Evolutionary conservation across 2,329 filamentous ascomycete genomes (phyloP).

Genomic region (Ophiostoma sp.): DNA sequence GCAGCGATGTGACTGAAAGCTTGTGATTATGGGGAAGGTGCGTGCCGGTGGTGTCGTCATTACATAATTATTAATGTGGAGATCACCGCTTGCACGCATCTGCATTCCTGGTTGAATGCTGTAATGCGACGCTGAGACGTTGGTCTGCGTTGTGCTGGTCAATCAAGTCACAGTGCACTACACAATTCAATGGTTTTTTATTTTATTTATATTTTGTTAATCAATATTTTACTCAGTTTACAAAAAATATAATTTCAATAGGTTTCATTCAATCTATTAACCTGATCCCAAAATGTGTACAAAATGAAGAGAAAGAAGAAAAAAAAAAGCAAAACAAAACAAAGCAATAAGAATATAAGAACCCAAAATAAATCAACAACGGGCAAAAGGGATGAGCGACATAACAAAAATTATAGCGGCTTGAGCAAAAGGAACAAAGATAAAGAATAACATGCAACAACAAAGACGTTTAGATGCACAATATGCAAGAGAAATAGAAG

Average conservation of each 20-base stretch:
- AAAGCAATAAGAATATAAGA: not conserved
- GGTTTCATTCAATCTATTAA: conserved; percentile 4
- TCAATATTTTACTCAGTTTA: not conserved
- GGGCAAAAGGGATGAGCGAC: not conserved
- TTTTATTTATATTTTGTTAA: not conserved
- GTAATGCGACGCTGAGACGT: not conserved
- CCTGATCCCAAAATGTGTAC: not conserved
- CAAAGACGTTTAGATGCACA: not conserved
- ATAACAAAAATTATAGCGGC: not conserved
- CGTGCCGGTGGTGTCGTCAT: conserved; percentile 6
- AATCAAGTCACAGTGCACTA: not conserved
- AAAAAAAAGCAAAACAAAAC: not conserved
- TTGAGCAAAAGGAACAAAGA: not conserved
- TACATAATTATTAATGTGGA: conserved; percentile 2
- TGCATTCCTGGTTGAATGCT: conserved; percentile 3
- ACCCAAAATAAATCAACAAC: not conserved
- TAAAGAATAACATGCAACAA: not conserved
- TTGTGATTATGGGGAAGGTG: conserved; percentile 9
- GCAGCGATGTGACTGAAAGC: not conserved
- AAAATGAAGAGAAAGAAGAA: not conserved
- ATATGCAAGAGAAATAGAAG: not conserved
- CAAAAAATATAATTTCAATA: not conserved
- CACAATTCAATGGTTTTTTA: not conserved
- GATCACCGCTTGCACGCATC: not conserved
- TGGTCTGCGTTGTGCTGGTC: not conserved